Conservation (phyloP, 148 eudicot genomes). For the Tetragonia tetragonoides region DNA sequence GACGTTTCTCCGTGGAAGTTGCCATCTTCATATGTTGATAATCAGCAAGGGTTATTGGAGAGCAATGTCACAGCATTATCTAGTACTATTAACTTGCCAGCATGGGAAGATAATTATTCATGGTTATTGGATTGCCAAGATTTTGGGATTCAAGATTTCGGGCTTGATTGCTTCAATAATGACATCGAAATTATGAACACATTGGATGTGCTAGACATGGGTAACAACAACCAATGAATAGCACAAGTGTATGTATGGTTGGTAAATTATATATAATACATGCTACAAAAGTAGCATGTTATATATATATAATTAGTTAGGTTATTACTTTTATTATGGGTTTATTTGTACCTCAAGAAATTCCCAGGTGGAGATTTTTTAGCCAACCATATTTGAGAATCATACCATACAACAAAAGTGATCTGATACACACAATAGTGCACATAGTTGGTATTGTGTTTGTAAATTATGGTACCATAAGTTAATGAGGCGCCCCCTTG, state of each 20-base stretch:
- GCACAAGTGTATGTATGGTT: neutral
- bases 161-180: conserved; percentile 43
- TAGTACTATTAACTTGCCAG: conserved; percentile 7
- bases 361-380: conserved; percentile 30
- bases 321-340: conserved; percentile 12
- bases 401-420: conserved; percentile 16
- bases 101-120: conserved; percentile 38
- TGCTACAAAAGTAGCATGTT: conserved; percentile 17
- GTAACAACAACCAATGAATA: conserved; percentile 28
- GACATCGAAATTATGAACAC: conserved; percentile 45
- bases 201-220: conserved; percentile 36
- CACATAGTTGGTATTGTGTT: conserved; percentile 8
- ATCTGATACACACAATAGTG: neutral
- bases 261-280: neutral
- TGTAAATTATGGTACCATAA: conserved; percentile 28
- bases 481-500: conserved; percentile 12
- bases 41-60: conserved; percentile 10
- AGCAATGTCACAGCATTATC: conserved; percentile 2
- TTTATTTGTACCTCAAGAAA: conserved; percentile 4
- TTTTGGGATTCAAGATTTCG: conserved; percentile 72
- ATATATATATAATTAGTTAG: conserved; percentile 14
- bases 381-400: conserved; percentile 27
- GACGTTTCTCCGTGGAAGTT: conserved; percentile 41
- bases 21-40: conserved; percentile 26
- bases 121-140: conserved; percentile 73